These are phyloP conservation scores for Triticum timopheevii DNA, from an alignment of 176 grass and related monocot genomes.

Conservation along the genomic window DNA sequence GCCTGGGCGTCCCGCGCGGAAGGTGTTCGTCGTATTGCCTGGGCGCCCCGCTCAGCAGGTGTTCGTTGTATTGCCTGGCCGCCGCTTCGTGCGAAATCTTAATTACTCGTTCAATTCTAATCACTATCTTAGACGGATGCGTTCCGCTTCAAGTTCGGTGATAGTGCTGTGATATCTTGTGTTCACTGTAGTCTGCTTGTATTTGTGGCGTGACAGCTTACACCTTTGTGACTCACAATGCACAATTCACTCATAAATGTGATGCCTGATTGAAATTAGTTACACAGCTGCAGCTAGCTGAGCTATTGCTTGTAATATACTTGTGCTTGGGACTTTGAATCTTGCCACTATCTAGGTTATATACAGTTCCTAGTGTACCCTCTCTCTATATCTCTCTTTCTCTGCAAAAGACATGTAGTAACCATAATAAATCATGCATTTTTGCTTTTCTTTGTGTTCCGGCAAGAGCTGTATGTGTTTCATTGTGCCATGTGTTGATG, in stretches of 20 bases:
- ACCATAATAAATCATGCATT: not conserved
- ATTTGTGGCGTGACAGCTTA: not conserved
- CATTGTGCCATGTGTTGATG: not conserved
- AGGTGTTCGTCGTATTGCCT: constrained; percentile 5
- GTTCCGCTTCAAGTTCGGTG: not conserved
- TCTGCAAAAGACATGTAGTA: not conserved
- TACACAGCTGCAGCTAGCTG: not conserved
- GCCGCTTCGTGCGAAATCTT: not conserved
- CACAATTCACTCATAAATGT: not conserved
- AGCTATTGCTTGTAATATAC: not conserved
- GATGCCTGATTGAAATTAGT: not conserved
- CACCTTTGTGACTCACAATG: not conserved
- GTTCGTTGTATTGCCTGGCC: not conserved
- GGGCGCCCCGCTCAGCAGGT: not conserved
- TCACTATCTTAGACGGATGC: not conserved
- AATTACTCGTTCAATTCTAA: not conserved
- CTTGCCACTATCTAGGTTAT: not conserved
- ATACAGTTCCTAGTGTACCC: not conserved
- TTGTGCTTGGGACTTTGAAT: not conserved
- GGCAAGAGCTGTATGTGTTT: not conserved
- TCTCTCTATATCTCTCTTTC: not conserved
- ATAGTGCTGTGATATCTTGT: not conserved
- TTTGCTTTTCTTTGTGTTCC: not conserved
- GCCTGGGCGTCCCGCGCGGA: not conserved
- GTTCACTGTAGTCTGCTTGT: not conserved